Evolutionary conservation across 768 basidiomycete genomes (phyloP), one percentile per base, ranked within the genome.

Genomic region (Flagelloscypha sp.): DNA sequence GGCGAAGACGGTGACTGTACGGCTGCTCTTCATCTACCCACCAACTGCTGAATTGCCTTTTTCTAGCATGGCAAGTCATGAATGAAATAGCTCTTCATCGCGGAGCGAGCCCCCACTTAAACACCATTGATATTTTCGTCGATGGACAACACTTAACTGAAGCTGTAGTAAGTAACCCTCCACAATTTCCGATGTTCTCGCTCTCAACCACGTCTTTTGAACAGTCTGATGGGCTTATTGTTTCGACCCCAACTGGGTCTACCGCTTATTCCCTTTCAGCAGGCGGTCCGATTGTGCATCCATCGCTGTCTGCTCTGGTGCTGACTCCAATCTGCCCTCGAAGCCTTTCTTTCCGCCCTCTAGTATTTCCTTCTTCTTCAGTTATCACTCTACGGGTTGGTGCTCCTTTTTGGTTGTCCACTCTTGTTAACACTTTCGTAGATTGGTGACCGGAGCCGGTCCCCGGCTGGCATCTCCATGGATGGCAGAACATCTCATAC

Each of bases 301-400:
- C 93, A 2, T 87, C 86, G 2, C 63, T 93, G 24, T 85, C 84
- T 40, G 86, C 90, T 1, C 70, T 95, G 33, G 84, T 97, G 10
- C 63, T 97, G 27, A 94, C 93, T 1, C 93, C 93, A n/a, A 94
- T 97, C 45, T 92, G 89, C 49, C 93, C 93, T 31, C 73, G 93
- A 37, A 90, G 87, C 53, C 61, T 97, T 13, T 88, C 84, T 20
- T 97, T 97, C 58, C 68, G 93, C 9, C 90, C 92, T 2, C 73
- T 97, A 3, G 83, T 97, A 6, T 83, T 97, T 45, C 93, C 93
- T 1, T 76, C 74, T 16, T 84, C 82, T 12, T 85, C 83, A 1
- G 72, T 76, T 7, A 70, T 87, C 30, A 84, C 82, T 0, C 59
- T 87, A 21, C 71, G 78, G 47, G 84, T 86, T 56, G 47, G 79